Evolutionary conservation across 2,329 filamentous ascomycete genomes (phyloP).

Genomic region (Paecilomyces variotii): DNA sequence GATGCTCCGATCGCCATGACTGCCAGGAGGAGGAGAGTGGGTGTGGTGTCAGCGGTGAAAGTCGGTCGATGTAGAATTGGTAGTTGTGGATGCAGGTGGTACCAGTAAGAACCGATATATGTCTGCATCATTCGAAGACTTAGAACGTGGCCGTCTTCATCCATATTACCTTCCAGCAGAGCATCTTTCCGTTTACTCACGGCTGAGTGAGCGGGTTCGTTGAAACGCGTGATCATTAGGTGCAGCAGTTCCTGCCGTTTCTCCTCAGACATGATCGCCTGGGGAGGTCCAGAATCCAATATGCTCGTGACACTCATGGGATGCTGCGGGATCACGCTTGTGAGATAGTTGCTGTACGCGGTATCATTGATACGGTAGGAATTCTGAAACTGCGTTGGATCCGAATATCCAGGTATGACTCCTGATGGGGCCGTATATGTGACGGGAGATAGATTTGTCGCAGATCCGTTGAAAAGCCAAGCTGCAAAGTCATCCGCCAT

Average conservation of each 20-base stretch:
- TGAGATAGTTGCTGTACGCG: slow-evolving; percentile 40
- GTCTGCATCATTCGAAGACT: slow-evolving; percentile 93
- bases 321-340: slow-evolving; percentile 53
- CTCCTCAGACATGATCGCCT: slow-evolving; percentile 75
- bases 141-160: slow-evolving; percentile 54
- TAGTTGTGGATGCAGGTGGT: slow-evolving; percentile 86
- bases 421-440: slow-evolving; percentile 35
- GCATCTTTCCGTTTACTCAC: slow-evolving; percentile 67
- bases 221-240: slow-evolving; percentile 71
- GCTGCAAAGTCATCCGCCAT: slow-evolving; percentile 83
- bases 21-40: slow-evolving; percentile 72
- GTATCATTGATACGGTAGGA: slow-evolving; percentile 45
- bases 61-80: slow-evolving; percentile 93
- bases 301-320: slow-evolving; percentile 86
- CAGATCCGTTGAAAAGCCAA: slow-evolving; percentile 69
- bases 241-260: slow-evolving; percentile 79
- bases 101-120: slow-evolving; percentile 90
- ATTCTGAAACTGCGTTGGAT: slow-evolving; percentile 39
- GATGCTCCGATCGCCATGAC: slow-evolving; percentile 91
- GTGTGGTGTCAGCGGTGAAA: slow-evolving; percentile 79
- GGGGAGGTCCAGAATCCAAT: slow-evolving; percentile 69
- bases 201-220: slow-evolving; percentile 68
- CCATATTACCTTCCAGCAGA: slow-evolving; percentile 70
- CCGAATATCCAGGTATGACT: slow-evolving; percentile 33
- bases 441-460: slow-evolving; percentile 47